Conservation (phyloP, 768 basidiomycete genomes). For the Lentinula aciculospora region DNA sequence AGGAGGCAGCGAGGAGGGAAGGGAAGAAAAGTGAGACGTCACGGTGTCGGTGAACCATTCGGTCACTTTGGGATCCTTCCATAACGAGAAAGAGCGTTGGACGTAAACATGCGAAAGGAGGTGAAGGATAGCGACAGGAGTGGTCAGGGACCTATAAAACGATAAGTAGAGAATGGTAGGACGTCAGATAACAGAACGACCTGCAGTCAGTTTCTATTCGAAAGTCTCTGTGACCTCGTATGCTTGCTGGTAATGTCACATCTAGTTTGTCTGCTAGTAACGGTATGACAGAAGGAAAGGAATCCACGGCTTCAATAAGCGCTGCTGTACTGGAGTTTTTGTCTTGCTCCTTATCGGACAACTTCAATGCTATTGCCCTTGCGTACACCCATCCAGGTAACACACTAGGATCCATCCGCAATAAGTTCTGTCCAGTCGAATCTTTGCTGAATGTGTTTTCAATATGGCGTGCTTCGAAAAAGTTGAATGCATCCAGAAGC, state of each 20-base stretch:
- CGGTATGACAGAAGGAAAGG: constrained; percentile 78
- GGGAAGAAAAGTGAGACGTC: constrained; percentile 31
- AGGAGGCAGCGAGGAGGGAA: constrained; percentile 20
- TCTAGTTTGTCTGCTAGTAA: constrained; percentile 86
- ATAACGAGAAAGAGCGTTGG: constrained; percentile 67
- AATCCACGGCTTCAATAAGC: constrained; percentile 64
- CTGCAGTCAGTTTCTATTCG: constrained; percentile 61
- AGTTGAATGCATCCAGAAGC: constrained; percentile 65
- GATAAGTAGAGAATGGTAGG: constrained; percentile 9
- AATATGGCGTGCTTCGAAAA: constrained; percentile 27
- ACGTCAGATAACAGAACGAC: constrained; percentile 32
- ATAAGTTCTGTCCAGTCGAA: neutral
- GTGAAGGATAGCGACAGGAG: constrained; percentile 51
- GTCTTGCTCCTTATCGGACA: constrained; percentile 40
- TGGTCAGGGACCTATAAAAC: constrained; percentile 27
- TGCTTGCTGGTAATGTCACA: constrained; percentile 48
- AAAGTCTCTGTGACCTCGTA: constrained; percentile 60
- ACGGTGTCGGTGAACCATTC: constrained; percentile 70
- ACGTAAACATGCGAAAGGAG: constrained; percentile 87
- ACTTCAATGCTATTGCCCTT: constrained; percentile 60
- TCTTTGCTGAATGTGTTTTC: constrained; percentile 11
- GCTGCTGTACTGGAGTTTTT: constrained; percentile 59
- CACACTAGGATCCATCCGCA: constrained; percentile 44
- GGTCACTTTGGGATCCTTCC: constrained; percentile 66
- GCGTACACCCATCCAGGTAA: constrained; percentile 80